A percentile compares a stretch with the other conserved stretches of the same genome.
These are phyloP conservation scores for Shiraia sp. DNA, from an alignment of 2,329 filamentous ascomycete species.

Conservation along the genomic window DNA sequence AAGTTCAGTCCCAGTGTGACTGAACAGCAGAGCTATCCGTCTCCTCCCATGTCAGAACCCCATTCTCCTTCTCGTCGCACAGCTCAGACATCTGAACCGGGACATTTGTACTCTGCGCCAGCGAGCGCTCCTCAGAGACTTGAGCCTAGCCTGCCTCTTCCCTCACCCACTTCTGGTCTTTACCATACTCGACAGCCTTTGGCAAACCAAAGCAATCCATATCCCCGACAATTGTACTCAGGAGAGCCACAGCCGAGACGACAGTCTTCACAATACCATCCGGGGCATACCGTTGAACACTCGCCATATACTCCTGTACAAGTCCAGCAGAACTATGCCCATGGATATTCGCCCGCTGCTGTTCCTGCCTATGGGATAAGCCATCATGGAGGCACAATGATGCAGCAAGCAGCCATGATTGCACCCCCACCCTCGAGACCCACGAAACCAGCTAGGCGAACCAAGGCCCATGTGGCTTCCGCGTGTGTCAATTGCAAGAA, in stretches of 20 bases:
- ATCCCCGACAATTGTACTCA: constrained; percentile 36
- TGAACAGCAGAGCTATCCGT: constrained; percentile 49
- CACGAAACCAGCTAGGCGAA: constrained; percentile 48
- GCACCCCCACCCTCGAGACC: constrained; percentile 35
- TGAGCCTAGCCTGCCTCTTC: constrained; percentile 28
- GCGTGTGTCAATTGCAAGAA: constrained; percentile 85
- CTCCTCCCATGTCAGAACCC: constrained; percentile 57
- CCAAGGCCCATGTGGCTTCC: constrained; percentile 81
- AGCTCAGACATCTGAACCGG: constrained; percentile 40
- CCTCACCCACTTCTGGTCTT: constrained; percentile 26
- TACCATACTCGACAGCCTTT: constrained; percentile 31
- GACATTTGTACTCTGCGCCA: constrained; percentile 30
- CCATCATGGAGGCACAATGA: constrained; percentile 36
- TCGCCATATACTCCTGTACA: constrained; percentile 28
- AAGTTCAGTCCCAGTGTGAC: constrained; percentile 42
- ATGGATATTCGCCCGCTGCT: constrained; percentile 30
- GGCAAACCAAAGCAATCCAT: constrained; percentile 18
- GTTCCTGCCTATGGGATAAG: constrained; percentile 29
- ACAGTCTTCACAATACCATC: constrained; percentile 31
- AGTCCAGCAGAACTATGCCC: constrained; percentile 33
- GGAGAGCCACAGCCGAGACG: constrained; percentile 30
- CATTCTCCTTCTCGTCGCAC: constrained; percentile 48
- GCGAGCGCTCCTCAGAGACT: constrained; percentile 26
- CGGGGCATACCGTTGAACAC: constrained; percentile 28
- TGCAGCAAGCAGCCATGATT: constrained; percentile 37